phyloP scores from a whole-genome alignment of 2,329 filamentous ascomycete genomes.

The Eutypa lata region DNA sequence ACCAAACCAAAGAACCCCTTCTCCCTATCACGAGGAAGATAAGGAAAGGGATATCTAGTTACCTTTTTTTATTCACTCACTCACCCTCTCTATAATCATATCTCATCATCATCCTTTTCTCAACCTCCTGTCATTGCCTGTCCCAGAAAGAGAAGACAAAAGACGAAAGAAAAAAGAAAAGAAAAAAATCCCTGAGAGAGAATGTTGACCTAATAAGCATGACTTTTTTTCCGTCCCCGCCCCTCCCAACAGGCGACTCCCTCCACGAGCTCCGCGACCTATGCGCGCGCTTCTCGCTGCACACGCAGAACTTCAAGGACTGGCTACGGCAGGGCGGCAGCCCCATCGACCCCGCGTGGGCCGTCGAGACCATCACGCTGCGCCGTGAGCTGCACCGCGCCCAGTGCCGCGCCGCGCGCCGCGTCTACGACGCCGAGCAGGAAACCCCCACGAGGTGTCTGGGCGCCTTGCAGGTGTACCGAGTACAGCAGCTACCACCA shows the following conservation, averaged over 20 bases:
- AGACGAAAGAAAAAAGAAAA: too few species aligned
- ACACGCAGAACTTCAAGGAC: constrained; percentile 48
- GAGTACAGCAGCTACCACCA: constrained; percentile 43
- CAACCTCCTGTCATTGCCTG: too few species aligned
- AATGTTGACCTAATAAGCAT: constrained; percentile 20
- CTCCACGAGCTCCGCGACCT: constrained; percentile 48
- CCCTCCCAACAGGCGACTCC: constrained; percentile 42
- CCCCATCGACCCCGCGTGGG: constrained; percentile 54
- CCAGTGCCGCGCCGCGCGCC: constrained; percentile 54
- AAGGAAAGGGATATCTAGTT: too few species aligned
- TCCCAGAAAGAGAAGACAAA: too few species aligned
- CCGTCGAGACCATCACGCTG: constrained; percentile 48
- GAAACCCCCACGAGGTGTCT: constrained; percentile 49
- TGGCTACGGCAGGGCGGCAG: constrained; percentile 55
- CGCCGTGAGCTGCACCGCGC: constrained; percentile 52
- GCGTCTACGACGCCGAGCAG: constrained; percentile 52
- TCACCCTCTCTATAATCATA: too few species aligned
- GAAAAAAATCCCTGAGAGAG: constrained; percentile 8
- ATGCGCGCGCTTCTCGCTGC: constrained; percentile 42
- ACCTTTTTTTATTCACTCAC: too few species aligned
- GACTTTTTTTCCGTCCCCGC: constrained; percentile 4
- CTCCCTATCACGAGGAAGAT: too few species aligned
- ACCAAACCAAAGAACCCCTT: too few species aligned
- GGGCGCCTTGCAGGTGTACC: constrained; percentile 53
- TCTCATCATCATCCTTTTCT: too few species aligned